Base-by-base conservation (phyloP, 306 rosid genomes). In the Gynostemma pentaphyllum region DNA sequence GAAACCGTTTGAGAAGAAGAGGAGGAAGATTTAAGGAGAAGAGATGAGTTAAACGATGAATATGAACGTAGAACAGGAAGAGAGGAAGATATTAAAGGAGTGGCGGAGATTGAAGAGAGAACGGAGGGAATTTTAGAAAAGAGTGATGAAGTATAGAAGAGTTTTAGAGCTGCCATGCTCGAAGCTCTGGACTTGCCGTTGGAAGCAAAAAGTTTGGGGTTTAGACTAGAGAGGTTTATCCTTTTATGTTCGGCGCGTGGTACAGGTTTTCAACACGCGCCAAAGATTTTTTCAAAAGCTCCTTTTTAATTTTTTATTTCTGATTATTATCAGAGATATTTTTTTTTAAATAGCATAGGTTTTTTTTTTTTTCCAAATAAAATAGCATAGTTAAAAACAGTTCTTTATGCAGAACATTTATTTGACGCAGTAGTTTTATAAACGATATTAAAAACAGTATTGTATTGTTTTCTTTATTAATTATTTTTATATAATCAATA, bases 141-240 rank as follows among this genome's bases (percentile, higher is more conserved):
- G 16, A 77, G 50, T 0, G 77, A 36, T 41, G 70, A 68, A 70
- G 71, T 14, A 65, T 42, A 71, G 40, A 75, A 51, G 12, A 64
- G 76, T 28, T 48, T 63, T 42, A 74, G 62, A 67, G 68, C 16
- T 34, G 74, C 62, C 91, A 85, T 85, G 53, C 78, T 28, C 57
- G 53, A 34, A 63, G 46, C 15, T 24, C 5, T 27, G 45, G n/a
- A 26, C 32, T 5, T 24, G 49, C 41, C 11, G 10, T 21, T 14
- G 48, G 24, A n/a, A 4, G 14, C 29, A 23, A 24, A 47, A 26
- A 67, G 59, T 70, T 72, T 81, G 81, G 81, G 68, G 72, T 75
- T 53, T 67, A 44, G 22, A 12, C 55, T n/a, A 23, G 40, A 27
- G 64, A 39, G 74, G 56, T 76, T 82, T 74, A 79, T 82, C 80